phyloP scores from a whole-genome alignment of 1,284 basidiomycete species.

The Coniferiporia weirii region DNA sequence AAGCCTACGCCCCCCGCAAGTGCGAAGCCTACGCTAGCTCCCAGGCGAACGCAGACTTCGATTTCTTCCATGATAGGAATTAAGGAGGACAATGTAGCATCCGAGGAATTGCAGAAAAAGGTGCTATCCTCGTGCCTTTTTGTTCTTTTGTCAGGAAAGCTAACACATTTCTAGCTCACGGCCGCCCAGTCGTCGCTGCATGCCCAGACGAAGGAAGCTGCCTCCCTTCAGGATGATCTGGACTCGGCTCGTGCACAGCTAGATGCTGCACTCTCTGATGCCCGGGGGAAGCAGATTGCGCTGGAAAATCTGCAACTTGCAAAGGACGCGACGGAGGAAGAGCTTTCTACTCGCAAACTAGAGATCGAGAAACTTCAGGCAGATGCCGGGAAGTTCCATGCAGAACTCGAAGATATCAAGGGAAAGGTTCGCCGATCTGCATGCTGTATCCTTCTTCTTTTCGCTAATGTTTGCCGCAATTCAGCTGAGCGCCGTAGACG shows the following conservation, averaged over 20 bases:
- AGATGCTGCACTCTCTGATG: slow-evolving; percentile 41
- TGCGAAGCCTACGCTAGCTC: slow-evolving; percentile 26
- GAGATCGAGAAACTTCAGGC: slow-evolving; percentile 38
- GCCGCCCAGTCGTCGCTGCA: slow-evolving; percentile 49
- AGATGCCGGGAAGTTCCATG: slow-evolving; percentile 35
- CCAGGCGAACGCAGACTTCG: slow-evolving; percentile 42
- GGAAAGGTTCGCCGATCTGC: slow-evolving; percentile 4
- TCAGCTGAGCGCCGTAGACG: slow-evolving; percentile 50
- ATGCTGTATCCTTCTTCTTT: not conserved
- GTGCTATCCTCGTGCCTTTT: slow-evolving; percentile 28
- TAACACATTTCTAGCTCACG: slow-evolving; percentile 42
- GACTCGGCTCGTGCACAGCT: slow-evolving; percentile 46
- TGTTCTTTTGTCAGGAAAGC: slow-evolving; percentile 17
- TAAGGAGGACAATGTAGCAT: slow-evolving; percentile 50
- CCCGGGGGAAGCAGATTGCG: slow-evolving; percentile 39
- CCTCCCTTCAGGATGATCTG: slow-evolving; percentile 48
- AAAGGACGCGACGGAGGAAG: slow-evolving; percentile 43
- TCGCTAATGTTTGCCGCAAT: not conserved
- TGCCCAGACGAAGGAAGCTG: slow-evolving; percentile 43
- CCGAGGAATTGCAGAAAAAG: slow-evolving; percentile 57
- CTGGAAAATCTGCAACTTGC: slow-evolving; percentile 44
- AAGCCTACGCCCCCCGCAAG: slow-evolving; percentile 27
- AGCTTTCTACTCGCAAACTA: slow-evolving; percentile 41
- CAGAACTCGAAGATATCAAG: slow-evolving; percentile 33
- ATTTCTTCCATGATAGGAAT: slow-evolving; percentile 68